Conservation (phyloP, 2,329 filamentous ascomycete genomes). For the Penicillium olsonii region DNA sequence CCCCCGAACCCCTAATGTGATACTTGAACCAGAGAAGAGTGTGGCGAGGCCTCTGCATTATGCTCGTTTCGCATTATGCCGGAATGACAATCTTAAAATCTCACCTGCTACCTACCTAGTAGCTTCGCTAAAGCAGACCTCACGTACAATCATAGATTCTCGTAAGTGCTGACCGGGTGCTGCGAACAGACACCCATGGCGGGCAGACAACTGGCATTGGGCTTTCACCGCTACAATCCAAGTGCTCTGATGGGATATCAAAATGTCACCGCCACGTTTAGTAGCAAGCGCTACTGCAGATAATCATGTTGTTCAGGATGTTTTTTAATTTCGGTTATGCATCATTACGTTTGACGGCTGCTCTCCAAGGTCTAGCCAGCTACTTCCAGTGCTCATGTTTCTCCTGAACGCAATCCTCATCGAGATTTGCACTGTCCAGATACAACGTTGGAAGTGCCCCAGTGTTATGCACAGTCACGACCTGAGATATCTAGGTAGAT, state of each 20-base stretch:
- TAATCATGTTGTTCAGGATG: slow-evolving; percentile 6
- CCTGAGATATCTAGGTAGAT: slow-evolving; percentile 1
- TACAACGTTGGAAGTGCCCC: neutral
- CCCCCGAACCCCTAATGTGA: slow-evolving; percentile 5
- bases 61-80: slow-evolving; percentile 3
- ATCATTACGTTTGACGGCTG: neutral
- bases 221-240: slow-evolving; percentile 26
- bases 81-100: neutral
- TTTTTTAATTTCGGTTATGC: slow-evolving; percentile 1
- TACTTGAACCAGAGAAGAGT: slow-evolving; percentile 6
- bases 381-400: neutral
- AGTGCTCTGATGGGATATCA: slow-evolving; percentile 9
- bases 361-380: slow-evolving; percentile 1
- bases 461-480: slow-evolving; percentile 1
- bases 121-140: neutral
- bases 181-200: neutral
- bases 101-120: neutral
- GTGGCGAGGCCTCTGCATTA: neutral
- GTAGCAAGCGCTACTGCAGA: slow-evolving; percentile 24
- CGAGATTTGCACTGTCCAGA: slow-evolving; percentile 1
- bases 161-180: neutral
- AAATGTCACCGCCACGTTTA: slow-evolving; percentile 28
- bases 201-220: slow-evolving; percentile 9
- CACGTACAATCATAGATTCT: neutral
- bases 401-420: neutral